A percentile compares a stretch with the other conserved stretches of the same genome.
phyloP scores from a whole-genome alignment of 2,329 filamentous ascomycete genomes.

The Metarhizium album region DNA sequence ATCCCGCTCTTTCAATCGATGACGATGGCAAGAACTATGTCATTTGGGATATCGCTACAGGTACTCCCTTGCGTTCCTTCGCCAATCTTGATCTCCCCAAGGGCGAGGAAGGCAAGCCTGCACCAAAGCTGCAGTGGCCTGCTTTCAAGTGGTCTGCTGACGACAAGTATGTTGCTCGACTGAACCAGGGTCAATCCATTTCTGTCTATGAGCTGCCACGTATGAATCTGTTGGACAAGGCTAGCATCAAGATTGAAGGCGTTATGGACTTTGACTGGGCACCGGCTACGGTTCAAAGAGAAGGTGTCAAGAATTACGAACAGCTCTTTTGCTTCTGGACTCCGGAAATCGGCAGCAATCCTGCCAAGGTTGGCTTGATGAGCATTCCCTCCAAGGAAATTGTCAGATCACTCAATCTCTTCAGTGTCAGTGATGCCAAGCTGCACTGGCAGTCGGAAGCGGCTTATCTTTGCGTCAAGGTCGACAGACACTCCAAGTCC shows the following conservation, averaged over 20 bases:
- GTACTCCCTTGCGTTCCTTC: conserved; percentile 85
- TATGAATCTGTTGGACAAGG: conserved; percentile 86
- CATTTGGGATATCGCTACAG: conserved; percentile 91
- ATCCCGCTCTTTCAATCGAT: conserved; percentile 74
- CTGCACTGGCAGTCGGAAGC: conserved; percentile 97
- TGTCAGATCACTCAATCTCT: conserved; percentile 88
- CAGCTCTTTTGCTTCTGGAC: conserved; percentile 99
- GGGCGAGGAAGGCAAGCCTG: conserved; percentile 46
- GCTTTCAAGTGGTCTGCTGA: conserved; percentile 99
- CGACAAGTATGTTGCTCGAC: conserved; percentile 89
- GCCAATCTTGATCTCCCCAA: conserved; percentile 73
- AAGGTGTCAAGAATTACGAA: conserved; percentile 83
- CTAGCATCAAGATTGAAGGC: conserved; percentile 89
- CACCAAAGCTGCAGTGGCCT: conserved; percentile 90
- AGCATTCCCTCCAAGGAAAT: conserved; percentile 90
- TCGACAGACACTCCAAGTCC: conserved; percentile 96
- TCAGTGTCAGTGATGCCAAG: conserved; percentile 96
- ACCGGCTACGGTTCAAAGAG: conserved; percentile 68
- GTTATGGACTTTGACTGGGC: conserved; percentile 98
- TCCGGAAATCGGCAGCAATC: conserved; percentile 94
- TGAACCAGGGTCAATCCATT: conserved; percentile 80
- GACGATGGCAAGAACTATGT: conserved; percentile 99
- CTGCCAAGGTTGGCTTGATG: conserved; percentile 94
- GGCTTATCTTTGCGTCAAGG: conserved; percentile 93
- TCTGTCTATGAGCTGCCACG: conserved; percentile 81